Base-by-base conservation (phyloP, 176 grass and related monocot genomes). In the Dendrocalamus sinicus region DNA sequence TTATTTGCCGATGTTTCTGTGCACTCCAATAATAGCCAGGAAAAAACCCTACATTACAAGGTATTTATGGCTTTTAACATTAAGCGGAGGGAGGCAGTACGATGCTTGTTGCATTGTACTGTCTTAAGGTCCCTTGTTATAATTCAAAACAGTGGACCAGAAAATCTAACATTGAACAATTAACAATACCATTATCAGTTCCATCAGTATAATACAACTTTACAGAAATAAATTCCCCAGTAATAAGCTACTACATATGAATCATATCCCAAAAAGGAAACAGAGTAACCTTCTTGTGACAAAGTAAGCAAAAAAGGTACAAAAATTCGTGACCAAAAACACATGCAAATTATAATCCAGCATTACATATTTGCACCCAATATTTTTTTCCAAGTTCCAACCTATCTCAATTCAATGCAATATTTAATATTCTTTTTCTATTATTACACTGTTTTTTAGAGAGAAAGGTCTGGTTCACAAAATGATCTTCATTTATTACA, bases 341-440 rank as follows among this genome's bases (percentile, higher is more conserved):
- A 45, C n/a, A 63, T 23, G 70, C 24, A 58, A 67, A 67, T 23
- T 71, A 62, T 22, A 70, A 81, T 70, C 32, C 17, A 81, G 46
- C 15, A 39, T 70, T 35, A 81, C 24, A 53, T 37, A 45, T 84
- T 55, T 62, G 45, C 23, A 17, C 46, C 37, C 53, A 70, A 64
- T 63, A 53, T 51, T 86, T 81, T 81, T 37, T 54, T 54, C 35
- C 45, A 81, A 70, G 53, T 65, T 61, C 6, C 63, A 69, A 61
- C 12, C 15, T 16, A 80, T 74, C 4, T 73, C 16, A 66, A 59
- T 60, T 46, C 7, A 19, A 17, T 72, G 23, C 46, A 73, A 30
- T 51, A 73, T 32, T 44, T 24, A 30, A 60, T 57, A 71, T 83
- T 35, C 15, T 47, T 45, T 47, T 73, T 22, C 70, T 48, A 73